These are phyloP conservation scores for Fusarium xylarioides DNA, from an alignment of 2,329 filamentous ascomycete species.

Conservation along the genomic window DNA sequence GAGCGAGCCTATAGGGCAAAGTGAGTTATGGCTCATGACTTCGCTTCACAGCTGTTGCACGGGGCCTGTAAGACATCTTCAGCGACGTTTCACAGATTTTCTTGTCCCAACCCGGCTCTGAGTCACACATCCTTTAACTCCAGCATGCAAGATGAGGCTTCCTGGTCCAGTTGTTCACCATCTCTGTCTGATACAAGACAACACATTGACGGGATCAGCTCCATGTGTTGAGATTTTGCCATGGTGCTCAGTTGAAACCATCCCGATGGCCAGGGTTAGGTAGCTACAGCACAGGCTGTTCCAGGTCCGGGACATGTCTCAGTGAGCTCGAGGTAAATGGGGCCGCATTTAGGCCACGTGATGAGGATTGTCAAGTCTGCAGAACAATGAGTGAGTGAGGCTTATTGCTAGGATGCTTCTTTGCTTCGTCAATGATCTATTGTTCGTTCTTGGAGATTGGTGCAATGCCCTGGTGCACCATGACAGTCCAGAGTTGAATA, in stretches of 20 bases:
- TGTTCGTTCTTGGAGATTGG: neutral
- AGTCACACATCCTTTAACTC: conserved; percentile 11
- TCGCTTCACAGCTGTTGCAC: conserved; percentile 40
- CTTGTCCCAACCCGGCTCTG: conserved; percentile 21
- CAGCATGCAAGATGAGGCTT: conserved; percentile 9
- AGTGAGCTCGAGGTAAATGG: neutral
- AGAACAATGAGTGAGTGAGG: neutral
- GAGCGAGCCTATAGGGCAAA: conserved; percentile 13
- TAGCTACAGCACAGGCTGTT: conserved; percentile 7
- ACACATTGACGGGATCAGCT: conserved; percentile 7
- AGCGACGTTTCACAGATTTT: conserved; percentile 27
- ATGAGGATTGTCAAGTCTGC: neutral
- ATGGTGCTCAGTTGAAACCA: conserved; percentile 19
- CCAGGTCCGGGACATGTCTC: conserved; percentile 28
- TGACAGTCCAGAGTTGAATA: neutral
- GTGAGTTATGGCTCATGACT: conserved; percentile 32
- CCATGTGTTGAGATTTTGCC: conserved; percentile 6
- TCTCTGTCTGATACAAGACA: neutral
- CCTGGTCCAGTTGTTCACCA: conserved; percentile 2
- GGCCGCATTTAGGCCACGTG: neutral
- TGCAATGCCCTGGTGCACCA: neutral
- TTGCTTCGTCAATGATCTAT: neutral
- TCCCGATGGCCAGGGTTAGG: conserved; percentile 21
- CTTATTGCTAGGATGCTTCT: neutral
- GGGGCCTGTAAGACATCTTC: conserved; percentile 31